phyloP scores from a whole-genome alignment of 2,329 filamentous ascomycete species.

The Proliferodiscus dingleyae region DNA sequence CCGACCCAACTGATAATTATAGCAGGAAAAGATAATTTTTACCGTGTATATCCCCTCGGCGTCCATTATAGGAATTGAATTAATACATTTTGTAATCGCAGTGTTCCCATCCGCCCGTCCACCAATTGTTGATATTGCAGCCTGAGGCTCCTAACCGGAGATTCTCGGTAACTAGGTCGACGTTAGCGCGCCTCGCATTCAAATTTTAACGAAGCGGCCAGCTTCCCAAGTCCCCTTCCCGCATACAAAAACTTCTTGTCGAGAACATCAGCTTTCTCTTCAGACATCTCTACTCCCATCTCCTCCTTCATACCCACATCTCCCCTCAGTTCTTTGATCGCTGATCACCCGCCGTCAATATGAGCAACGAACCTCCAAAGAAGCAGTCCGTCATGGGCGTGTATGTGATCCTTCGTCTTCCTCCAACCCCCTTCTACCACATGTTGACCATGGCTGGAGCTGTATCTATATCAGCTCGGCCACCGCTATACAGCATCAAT shows the following conservation, averaged over 20 bases:
- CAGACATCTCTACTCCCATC: conserved; percentile 17
- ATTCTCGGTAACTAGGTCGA: neutral
- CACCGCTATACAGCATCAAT: conserved; percentile 23
- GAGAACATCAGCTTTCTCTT: conserved; percentile 6
- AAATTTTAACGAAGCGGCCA: conserved; percentile 12
- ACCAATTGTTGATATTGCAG: too few species aligned
- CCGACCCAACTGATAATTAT: too few species aligned
- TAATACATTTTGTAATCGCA: too few species aligned
- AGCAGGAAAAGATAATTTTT: too few species aligned
- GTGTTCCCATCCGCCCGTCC: too few species aligned
- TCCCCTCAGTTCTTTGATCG: conserved; percentile 55
- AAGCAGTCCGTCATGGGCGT: conserved; percentile 60
- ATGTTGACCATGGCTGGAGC: conserved; percentile 11
- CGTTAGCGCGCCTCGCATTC: neutral
- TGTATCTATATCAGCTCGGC: conserved; percentile 16
- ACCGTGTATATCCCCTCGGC: too few species aligned
- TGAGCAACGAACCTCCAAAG: conserved; percentile 48
- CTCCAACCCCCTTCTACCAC: conserved; percentile 26
- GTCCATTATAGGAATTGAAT: too few species aligned
- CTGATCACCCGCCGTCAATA: conserved; percentile 26
- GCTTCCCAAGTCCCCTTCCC: conserved; percentile 10
- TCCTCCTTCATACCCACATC: conserved; percentile 40
- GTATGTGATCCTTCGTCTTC: conserved; percentile 42
- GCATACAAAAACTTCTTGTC: conserved; percentile 22
- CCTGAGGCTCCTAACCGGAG: too few species aligned